Evolutionary conservation across 2,329 filamentous ascomycete species (phyloP), one percentile per base, ranked within the genome.

Genomic region (Colletotrichum agaves): DNA sequence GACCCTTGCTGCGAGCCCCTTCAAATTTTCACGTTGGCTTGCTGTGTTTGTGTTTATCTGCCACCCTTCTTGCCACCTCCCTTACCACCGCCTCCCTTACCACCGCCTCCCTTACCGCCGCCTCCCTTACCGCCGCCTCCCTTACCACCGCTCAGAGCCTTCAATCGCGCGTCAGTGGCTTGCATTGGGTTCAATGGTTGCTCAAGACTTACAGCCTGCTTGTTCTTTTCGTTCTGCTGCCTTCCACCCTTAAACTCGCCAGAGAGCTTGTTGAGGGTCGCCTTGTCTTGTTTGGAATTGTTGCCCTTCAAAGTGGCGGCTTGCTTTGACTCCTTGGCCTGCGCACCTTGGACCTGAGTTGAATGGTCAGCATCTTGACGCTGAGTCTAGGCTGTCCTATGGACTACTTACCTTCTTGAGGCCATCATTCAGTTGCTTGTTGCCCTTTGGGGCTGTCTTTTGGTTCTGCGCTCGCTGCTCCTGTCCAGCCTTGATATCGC

Each of bases 301-400:
- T 39, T 21, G 23, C 63, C 63, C 3, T 44, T 53, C n/a, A 67
- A 52, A 15, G 44, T 15, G 15, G 52, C 15, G 44, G 60, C 60
- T 8, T 67, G 64, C 60, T 53, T 46, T 11, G 47, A 6, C 37
- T 67, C 64, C 12, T 33, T 52, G 0, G 27, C 44, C 50, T 67
- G 64, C 7, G 64, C 64, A 1, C 19, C 19, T 67, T 67, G 44
- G 11, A 67, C 64, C 64, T 67, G n/a, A n/a, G n/a, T n/a, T n/a
- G n/a, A n/a, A n/a, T n/a, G n/a, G n/a, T n/a, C n/a, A n/a, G n/a
- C n/a, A n/a, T n/a, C n/a, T n/a, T n/a, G n/a, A n/a, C n/a, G n/a
- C n/a, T n/a, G n/a, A n/a, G n/a, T n/a, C n/a, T n/a, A n/a, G n/a
- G 13, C 13, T 8, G n/a, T 35, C 19, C 5, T 11, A 6, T 4